Evolutionary conservation across 345 rosid genomes (phyloP).

Genomic region (Rhodomyrtus tomentosa): DNA sequence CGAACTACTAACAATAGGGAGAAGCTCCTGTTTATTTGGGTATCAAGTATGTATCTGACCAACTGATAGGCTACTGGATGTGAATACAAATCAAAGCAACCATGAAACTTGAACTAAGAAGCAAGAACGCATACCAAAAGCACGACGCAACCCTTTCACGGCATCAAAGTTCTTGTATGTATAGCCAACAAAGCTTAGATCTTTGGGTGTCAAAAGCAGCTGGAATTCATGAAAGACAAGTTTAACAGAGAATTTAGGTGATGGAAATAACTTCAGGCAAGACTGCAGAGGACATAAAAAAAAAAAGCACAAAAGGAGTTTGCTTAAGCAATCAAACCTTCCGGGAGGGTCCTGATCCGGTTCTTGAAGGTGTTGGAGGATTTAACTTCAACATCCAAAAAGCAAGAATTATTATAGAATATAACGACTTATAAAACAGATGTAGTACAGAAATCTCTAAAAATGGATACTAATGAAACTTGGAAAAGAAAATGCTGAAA

Average conservation of each 20-base stretch:
- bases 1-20: background rate
- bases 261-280: background rate
- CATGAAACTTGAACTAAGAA: background rate
- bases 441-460: background rate
- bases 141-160: constrained; percentile 56
- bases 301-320: background rate
- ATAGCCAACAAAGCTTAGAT: constrained; percentile 92
- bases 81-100: background rate
- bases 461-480: background rate
- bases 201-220: constrained; percentile 76
- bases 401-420: background rate
- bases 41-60: background rate
- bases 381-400: constrained; percentile 36
- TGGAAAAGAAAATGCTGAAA: background rate
- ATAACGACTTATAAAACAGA: background rate
- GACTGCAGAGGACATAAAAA: background rate
- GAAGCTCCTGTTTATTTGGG: background rate
- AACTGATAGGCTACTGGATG: background rate
- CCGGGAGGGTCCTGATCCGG: constrained; percentile 66
- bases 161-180: constrained; percentile 97
- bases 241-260: background rate
- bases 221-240: constrained; percentile 17
- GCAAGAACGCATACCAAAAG: constrained; percentile 40
- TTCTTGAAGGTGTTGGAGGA: constrained; percentile 61
- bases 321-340: constrained; percentile 43